Evolutionary conservation across 139 green algal genomes (phyloP).

Genomic region (Haematococcus lacustris): DNA sequence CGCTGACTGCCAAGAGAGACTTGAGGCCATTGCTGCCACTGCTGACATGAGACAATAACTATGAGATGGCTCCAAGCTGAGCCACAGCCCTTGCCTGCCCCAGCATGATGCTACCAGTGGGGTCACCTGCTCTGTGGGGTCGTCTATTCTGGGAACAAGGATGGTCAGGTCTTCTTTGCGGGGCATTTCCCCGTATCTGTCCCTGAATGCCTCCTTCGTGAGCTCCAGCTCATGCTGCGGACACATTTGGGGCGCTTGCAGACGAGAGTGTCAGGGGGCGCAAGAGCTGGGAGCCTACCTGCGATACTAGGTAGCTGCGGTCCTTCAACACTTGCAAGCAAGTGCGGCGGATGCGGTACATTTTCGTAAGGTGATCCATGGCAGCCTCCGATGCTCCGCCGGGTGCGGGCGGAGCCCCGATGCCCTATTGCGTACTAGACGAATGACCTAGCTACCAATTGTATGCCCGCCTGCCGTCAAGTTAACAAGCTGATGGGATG

Average conservation of each 20-base stretch:
- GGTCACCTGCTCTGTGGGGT: slow-evolving; percentile 70
- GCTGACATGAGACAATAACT: not conserved
- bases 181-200: slow-evolving; percentile 69
- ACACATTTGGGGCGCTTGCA: no score
- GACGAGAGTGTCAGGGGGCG: no score
- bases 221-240: slow-evolving; percentile 64
- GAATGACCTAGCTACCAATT: no score
- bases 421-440: no score
- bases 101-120: no score
- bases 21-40: not conserved
- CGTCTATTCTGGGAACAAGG: slow-evolving; percentile 62
- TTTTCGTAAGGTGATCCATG: slow-evolving; percentile 63
- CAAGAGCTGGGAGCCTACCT: no score
- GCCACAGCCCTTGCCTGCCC: not conserved
- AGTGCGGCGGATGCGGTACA: slow-evolving; percentile 73
- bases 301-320: slow-evolving; percentile 77
- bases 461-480: no score
- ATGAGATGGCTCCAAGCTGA: not conserved
- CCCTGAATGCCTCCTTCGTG: slow-evolving; percentile 70
- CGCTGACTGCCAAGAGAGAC: not conserved
- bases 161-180: slow-evolving; percentile 79
- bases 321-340: slow-evolving; percentile 88
- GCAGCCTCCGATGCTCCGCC: no score
- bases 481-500: no score
- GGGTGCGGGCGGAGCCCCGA: no score